phyloP scores from a whole-genome alignment of 352 stramenopile genomes.

The Globisporangium radiosum region DNA sequence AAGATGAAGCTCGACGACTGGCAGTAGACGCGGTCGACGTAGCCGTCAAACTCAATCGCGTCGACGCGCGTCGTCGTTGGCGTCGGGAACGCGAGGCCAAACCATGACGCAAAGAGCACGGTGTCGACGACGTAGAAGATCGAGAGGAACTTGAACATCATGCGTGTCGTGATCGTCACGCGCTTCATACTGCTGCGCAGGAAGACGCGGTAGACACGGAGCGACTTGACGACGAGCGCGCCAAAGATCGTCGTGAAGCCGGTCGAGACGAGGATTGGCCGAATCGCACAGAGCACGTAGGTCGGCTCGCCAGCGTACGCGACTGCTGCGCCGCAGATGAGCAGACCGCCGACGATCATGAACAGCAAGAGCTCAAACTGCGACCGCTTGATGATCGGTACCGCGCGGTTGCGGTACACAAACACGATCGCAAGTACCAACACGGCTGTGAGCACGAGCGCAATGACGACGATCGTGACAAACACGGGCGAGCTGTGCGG shows the following conservation, averaged over 20 bases:
- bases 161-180: constrained; percentile 16
- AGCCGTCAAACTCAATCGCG: constrained; percentile 8
- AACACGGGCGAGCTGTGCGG: constrained; percentile 15
- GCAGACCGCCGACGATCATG: constrained; percentile 22
- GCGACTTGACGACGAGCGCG: constrained; percentile 25
- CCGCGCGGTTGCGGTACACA: constrained; percentile 20
- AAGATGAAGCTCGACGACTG: constrained; percentile 23
- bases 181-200: constrained; percentile 22
- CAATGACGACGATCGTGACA: constrained; percentile 14
- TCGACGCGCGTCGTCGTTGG: constrained; percentile 4
- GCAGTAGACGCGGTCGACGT: constrained; percentile 9
- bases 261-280: constrained; percentile 17
- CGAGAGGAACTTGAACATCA: constrained; percentile 24
- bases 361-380: constrained; percentile 26
- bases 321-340: constrained; percentile 20
- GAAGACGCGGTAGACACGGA: constrained; percentile 35
- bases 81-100: constrained; percentile 18
- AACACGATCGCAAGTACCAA: constrained; percentile 13
- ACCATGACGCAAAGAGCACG: constrained; percentile 21
- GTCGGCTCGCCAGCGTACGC: constrained; percentile 19
- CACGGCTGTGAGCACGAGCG: constrained; percentile 6
- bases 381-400: constrained; percentile 30
- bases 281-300: constrained; percentile 11
- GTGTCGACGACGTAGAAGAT: constrained; percentile 21
- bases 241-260: constrained; percentile 29